Conservation (phyloP, 2,329 filamentous ascomycete species). For the Chaetothyriales sp. region DNA sequence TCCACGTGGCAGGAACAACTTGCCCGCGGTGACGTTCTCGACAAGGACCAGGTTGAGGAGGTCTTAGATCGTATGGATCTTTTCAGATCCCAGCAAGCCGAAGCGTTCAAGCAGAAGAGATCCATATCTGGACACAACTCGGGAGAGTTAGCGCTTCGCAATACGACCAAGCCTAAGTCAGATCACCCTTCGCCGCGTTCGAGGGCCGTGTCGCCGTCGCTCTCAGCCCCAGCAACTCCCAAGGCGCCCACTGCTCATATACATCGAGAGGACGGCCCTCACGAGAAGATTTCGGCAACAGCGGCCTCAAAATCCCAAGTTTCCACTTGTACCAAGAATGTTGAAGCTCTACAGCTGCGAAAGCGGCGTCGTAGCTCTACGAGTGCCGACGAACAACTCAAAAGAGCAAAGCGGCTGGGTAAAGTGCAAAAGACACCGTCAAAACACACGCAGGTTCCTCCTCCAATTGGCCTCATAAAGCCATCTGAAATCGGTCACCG, state of each 20-base stretch:
- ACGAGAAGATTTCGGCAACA: not conserved
- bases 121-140: not conserved
- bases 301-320: not conserved
- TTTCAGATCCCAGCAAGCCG: constrained; percentile 1
- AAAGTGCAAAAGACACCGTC: not conserved
- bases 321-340: not conserved
- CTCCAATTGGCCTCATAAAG: not conserved
- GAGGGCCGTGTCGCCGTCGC: not conserved
- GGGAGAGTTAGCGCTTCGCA: not conserved
- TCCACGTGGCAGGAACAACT: constrained; percentile 25
- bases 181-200: too few species aligned
- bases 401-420: not conserved
- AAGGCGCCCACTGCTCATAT: not conserved
- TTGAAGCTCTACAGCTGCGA: not conserved
- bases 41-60: constrained; percentile 6
- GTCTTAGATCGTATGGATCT: constrained; percentile 10
- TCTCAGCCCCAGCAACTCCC: not conserved
- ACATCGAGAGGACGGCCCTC: not conserved
- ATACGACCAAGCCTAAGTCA: not conserved
- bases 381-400: not conserved
- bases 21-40: constrained; percentile 16
- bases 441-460: not conserved
- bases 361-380: not conserved
- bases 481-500: not conserved
- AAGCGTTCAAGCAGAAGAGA: not conserved